phyloP scores from a whole-genome alignment of 2,329 filamentous ascomycete species.

The Pseudogymnoascus sp. region DNA sequence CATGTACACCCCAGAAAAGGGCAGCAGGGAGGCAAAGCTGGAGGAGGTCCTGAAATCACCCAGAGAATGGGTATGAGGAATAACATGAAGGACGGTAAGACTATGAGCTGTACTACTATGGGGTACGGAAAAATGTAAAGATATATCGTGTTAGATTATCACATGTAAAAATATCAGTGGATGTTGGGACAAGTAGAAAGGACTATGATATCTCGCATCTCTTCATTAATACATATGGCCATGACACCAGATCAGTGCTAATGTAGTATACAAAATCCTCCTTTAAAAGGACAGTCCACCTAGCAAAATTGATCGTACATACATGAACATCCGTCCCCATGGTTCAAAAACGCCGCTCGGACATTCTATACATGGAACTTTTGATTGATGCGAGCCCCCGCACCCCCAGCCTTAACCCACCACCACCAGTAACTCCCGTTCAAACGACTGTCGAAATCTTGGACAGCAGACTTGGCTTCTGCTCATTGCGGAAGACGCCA shows the following conservation, averaged over 20 bases:
- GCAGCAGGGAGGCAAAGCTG: conserved; percentile 70
- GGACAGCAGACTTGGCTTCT: conserved; percentile 31
- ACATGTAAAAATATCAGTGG: neutral
- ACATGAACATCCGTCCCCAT: conserved; percentile 7
- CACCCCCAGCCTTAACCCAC: conserved; percentile 3
- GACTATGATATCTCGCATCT: neutral
- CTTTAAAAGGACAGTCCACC: neutral
- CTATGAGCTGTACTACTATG: conserved; percentile 6
- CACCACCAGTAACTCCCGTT: conserved; percentile 18
- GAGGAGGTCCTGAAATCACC: conserved; percentile 63
- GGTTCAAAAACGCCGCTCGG: conserved; percentile 6
- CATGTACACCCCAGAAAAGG: conserved; percentile 78
- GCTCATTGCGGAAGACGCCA: conserved; percentile 67
- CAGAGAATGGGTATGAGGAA: conserved; percentile 55
- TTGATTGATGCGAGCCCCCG: conserved; percentile 24
- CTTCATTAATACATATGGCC: conserved; percentile 9
- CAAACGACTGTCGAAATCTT: conserved; percentile 23
- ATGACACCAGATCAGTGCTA: conserved; percentile 9
- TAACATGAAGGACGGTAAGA: neutral
- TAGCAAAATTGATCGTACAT: conserved; percentile 5
- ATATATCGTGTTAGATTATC: conserved; percentile 6
- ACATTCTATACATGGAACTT: conserved; percentile 6
- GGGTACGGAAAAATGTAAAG: neutral
- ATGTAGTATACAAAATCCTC: conserved; percentile 6
- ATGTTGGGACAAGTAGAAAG: neutral